These are phyloP conservation scores for Jaapia argillacea DNA, from an alignment of 768 basidiomycete genomes.

Conservation along the genomic window DNA sequence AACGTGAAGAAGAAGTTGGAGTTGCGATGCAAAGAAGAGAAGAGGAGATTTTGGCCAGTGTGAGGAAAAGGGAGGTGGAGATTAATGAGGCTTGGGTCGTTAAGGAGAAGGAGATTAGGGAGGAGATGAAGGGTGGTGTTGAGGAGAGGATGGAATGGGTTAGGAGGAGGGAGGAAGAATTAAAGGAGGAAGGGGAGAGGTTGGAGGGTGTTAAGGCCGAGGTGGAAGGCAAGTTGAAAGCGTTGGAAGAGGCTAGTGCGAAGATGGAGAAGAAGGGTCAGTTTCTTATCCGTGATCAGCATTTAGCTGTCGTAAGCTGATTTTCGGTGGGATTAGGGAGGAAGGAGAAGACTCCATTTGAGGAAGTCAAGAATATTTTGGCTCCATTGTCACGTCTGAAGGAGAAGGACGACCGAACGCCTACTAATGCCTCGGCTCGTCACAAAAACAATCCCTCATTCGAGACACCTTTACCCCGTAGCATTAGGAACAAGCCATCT, in stretches of 20 bases:
- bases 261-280: conserved; percentile 17
- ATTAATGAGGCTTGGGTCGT: conserved; percentile 47
- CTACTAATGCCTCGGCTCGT: conserved; percentile 3
- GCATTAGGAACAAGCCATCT: conserved; percentile 15
- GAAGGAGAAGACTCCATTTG: conserved; percentile 50
- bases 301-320: no score
- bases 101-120: conserved; percentile 39
- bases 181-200: conserved; percentile 39
- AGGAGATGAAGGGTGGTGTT: conserved; percentile 32
- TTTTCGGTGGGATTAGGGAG: no score
- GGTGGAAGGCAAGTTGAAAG: conserved; percentile 38
- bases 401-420: conserved; percentile 17
- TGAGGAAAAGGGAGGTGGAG: conserved; percentile 53
- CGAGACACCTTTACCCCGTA: conserved; percentile 44
- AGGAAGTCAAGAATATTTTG: conserved; percentile 68
- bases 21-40: conserved; percentile 55
- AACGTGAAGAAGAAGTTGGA: conserved; percentile 64
- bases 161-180: conserved; percentile 38
- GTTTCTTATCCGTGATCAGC: no score
- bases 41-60: conserved; percentile 62
- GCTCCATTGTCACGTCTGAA: conserved; percentile 35
- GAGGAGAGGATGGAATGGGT: conserved; percentile 37
- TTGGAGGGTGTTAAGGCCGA: conserved; percentile 36
- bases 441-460: conserved; percentile 24
- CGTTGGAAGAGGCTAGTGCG: conserved; percentile 27